Percentiles rank a stretch among this genome's conserved stretches.
Conservation (phyloP, 306 rosid genomes). For the Castanospermum australe region DNA sequence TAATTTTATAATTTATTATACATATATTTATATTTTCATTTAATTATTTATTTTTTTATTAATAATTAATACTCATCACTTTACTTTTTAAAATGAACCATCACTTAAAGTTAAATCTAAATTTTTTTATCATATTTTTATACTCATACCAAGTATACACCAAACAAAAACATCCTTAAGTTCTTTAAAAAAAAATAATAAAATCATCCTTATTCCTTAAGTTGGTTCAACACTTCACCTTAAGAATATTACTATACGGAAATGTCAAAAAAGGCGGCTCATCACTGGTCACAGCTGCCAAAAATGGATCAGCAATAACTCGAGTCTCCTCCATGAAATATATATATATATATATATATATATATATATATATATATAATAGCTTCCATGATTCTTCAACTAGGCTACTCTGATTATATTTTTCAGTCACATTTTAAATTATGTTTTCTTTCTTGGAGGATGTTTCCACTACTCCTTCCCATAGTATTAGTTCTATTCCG, state of each 20-base stretch:
- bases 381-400: constrained; percentile 11
- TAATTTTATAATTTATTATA: too few relatives aligned
- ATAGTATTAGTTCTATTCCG: background rate
- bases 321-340: background rate
- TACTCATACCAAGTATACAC: too few relatives aligned
- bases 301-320: background rate
- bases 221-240: background rate
- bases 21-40: too few relatives aligned
- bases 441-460: background rate
- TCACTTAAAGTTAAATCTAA: too few relatives aligned
- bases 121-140: too few relatives aligned
- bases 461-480: constrained; percentile 39
- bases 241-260: too few relatives aligned
- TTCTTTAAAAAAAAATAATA: too few relatives aligned
- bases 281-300: background rate
- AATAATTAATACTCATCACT: too few relatives aligned
- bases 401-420: background rate
- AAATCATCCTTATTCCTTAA: background rate
- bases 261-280: background rate
- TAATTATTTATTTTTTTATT: too few relatives aligned
- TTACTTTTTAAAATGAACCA: too few relatives aligned
- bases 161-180: too few relatives aligned
- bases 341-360: background rate
- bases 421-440: background rate
- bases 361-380: background rate